phyloP scores from a whole-genome alignment of 371 early-diverging fungal species.

The Phascolomyces articulosus region DNA sequence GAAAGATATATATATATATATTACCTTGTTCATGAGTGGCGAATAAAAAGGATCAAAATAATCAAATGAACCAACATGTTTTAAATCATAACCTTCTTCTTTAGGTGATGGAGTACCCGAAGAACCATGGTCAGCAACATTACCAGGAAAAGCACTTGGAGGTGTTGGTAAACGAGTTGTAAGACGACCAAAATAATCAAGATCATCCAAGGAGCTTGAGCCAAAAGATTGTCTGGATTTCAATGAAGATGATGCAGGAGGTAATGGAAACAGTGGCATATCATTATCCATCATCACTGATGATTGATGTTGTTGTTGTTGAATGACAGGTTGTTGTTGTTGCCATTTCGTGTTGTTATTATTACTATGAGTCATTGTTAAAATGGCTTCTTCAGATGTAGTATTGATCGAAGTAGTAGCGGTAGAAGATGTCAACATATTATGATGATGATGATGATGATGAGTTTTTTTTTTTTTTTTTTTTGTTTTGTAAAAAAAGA shows the following conservation, averaged over 20 bases:
- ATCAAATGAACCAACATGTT: neutral
- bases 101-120: conserved; percentile 27
- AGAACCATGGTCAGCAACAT: conserved; percentile 27
- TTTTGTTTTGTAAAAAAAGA: neutral
- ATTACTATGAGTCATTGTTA: conserved; percentile 1
- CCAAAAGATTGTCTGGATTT: conserved; percentile 1
- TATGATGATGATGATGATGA: neutral
- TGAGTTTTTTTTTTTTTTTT: neutral
- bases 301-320: neutral
- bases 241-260: conserved; percentile 5
- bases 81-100: conserved; percentile 15
- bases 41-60: conserved; percentile 17
- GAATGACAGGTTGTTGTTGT: neutral
- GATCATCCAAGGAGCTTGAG: neutral
- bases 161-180: conserved; percentile 22
- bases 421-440: conserved; percentile 2
- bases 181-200: conserved; percentile 19
- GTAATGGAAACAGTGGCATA: conserved; percentile 4
- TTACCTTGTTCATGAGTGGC: conserved; percentile 14
- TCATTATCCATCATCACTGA: neutral
- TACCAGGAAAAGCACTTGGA: conserved; percentile 9
- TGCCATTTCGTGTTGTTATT: conserved; percentile 2
- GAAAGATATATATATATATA: neutral
- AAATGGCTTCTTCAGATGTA: neutral
- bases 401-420: neutral